Evolutionary conservation across 768 basidiomycete genomes (phyloP).

Genomic region (Mycena venus): DNA sequence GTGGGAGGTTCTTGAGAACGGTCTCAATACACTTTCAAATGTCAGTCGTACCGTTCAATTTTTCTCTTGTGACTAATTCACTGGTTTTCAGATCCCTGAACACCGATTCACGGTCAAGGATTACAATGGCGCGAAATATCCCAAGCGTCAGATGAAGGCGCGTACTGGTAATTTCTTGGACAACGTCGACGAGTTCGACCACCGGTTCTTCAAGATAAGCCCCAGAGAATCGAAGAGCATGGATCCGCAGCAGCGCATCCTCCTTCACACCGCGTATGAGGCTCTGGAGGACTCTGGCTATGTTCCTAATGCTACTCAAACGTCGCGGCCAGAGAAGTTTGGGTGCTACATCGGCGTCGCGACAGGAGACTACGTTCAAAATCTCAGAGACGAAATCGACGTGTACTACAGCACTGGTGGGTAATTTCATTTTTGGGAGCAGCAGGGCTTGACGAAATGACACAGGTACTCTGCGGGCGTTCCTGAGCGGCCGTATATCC

Average conservation of each 20-base stretch:
- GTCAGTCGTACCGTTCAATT: conserved; percentile 48
- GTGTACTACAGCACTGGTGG: conserved; percentile 80
- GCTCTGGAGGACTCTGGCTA: conserved; percentile 82
- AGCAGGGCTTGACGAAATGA: background rate
- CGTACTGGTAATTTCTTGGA: conserved; percentile 75
- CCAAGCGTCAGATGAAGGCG: conserved; percentile 62
- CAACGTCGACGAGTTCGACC: conserved; percentile 72
- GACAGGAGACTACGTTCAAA: conserved; percentile 78
- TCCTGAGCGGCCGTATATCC: conserved; percentile 79
- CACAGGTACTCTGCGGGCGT: conserved; percentile 75
- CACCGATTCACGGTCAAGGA: conserved; percentile 65
- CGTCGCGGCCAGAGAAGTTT: conserved; percentile 66
- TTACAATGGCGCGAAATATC: conserved; percentile 47
- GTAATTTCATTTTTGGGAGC: conserved; percentile 10
- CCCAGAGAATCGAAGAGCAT: conserved; percentile 82
- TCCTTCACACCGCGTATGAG: conserved; percentile 75
- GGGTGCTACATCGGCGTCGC: conserved; percentile 80
- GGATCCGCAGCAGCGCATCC: conserved; percentile 82
- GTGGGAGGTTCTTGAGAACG: conserved; percentile 72
- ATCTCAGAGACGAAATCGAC: conserved; percentile 72
- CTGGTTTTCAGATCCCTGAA: conserved; percentile 65
- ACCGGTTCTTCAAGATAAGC: conserved; percentile 79
- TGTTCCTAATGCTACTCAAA: conserved; percentile 68
- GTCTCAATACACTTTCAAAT: conserved; percentile 68
- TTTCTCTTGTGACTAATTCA: background rate